Conservation (phyloP, 352 stramenopile species). For the Phytophthora litchii region DNA sequence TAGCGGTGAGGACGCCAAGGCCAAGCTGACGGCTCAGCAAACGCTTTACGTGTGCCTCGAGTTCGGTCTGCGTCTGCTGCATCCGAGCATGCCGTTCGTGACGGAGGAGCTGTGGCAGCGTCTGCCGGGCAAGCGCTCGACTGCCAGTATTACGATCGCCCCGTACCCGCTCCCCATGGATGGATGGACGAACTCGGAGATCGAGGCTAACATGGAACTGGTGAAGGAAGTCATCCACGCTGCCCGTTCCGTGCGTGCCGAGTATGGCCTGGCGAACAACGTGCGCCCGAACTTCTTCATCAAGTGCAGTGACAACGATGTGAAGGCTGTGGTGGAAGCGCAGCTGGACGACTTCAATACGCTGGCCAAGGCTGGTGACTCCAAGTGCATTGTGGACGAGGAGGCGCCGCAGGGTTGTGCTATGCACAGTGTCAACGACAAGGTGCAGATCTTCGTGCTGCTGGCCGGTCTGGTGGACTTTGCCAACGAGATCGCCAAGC, state of each 20-base stretch:
- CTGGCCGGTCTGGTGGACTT: constrained; percentile 86
- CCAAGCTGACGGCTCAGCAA: constrained; percentile 82
- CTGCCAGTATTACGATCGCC: constrained; percentile 78
- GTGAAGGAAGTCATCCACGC: constrained; percentile 96
- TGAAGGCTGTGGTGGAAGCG: constrained; percentile 71
- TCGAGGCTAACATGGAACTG: constrained; percentile 93
- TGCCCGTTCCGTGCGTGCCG: constrained; percentile 93
- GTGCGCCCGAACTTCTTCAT: constrained; percentile 88
- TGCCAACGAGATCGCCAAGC: constrained; percentile 89
- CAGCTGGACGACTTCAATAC: constrained; percentile 96
- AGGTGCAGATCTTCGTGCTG: constrained; percentile 91
- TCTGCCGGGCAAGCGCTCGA: constrained; percentile 71
- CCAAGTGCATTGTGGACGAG: constrained; percentile 89
- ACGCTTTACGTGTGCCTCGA: constrained; percentile 89
- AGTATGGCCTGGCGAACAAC: constrained; percentile 85
- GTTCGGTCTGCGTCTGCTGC: constrained; percentile 90
- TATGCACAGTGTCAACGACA: constrained; percentile 95
- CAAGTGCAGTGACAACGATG: constrained; percentile 84
- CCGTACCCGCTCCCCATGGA: constrained; percentile 77
- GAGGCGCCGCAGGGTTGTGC: constrained; percentile 87
- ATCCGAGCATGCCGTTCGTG: constrained; percentile 99
- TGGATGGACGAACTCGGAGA: constrained; percentile 86
- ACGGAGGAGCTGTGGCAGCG: constrained; percentile 95
- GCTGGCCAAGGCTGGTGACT: constrained; percentile 92
- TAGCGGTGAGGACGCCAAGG: constrained; percentile 65